phyloP scores from a whole-genome alignment of 176 grass and related monocot genomes.

The Phragmites australis region DNA sequence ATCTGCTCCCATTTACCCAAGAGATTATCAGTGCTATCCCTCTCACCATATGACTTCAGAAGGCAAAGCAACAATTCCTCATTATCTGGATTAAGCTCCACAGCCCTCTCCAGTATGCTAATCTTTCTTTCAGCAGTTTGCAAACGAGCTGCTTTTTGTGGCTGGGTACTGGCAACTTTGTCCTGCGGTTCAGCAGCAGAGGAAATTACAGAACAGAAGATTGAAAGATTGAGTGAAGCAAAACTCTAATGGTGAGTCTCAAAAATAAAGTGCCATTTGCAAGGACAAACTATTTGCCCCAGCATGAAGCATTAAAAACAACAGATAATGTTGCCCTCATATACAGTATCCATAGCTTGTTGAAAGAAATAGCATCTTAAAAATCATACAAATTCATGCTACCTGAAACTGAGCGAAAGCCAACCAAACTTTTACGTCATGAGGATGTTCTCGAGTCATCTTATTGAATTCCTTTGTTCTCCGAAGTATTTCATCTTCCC shows the following conservation, averaged over 20 bases:
- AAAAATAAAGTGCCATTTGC: neutral
- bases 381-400: slow-evolving; percentile 11
- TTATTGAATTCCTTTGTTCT: slow-evolving; percentile 91
- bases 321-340: neutral
- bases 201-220: slow-evolving; percentile 8
- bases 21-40: slow-evolving; percentile 63
- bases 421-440: slow-evolving; percentile 91
- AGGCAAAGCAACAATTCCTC: slow-evolving; percentile 83
- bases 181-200: slow-evolving; percentile 52
- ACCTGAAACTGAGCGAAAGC: slow-evolving; percentile 96
- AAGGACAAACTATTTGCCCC: slow-evolving; percentile 13
- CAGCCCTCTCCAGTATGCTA: slow-evolving; percentile 88
- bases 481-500: slow-evolving; percentile 92
- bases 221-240: neutral
- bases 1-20: slow-evolving; percentile 82
- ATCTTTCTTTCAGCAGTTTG: slow-evolving; percentile 97
- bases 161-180: slow-evolving; percentile 76
- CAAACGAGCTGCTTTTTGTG: slow-evolving; percentile 74
- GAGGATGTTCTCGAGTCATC: slow-evolving; percentile 75
- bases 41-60: slow-evolving; percentile 75
- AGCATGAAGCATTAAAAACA: neutral
- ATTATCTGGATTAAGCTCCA: slow-evolving; percentile 85
- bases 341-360: slow-evolving; percentile 1
- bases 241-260: slow-evolving; percentile 23
- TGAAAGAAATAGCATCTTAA: slow-evolving; percentile 27